Evolutionary conservation across 2,329 filamentous ascomycete genomes (phyloP).

Genomic region (Monilinia aucupariae): DNA sequence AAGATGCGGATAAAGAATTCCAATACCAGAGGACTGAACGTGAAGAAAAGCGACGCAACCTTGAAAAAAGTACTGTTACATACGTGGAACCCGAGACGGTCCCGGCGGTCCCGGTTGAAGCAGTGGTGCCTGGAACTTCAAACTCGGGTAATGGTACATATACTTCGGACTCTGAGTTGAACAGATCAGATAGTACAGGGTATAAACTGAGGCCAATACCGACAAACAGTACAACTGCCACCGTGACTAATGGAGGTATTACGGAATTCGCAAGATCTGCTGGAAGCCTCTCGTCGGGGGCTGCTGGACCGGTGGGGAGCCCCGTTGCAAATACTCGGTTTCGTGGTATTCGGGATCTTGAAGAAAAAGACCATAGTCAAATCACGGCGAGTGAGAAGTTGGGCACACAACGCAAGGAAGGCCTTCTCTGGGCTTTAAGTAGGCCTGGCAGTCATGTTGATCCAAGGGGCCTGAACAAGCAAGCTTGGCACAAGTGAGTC

Average conservation of each 20-base stretch:
- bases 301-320: slow-evolving; percentile 40
- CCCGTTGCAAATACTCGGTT: slow-evolving; percentile 59
- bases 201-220: slow-evolving; percentile 49
- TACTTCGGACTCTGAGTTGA: slow-evolving; percentile 62
- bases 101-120: slow-evolving; percentile 41
- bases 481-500: slow-evolving; percentile 95
- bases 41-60: slow-evolving; percentile 82
- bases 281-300: slow-evolving; percentile 45
- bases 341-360: slow-evolving; percentile 86
- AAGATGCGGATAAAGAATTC: slow-evolving; percentile 91
- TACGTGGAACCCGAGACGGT: slow-evolving; percentile 65
- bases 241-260: slow-evolving; percentile 31
- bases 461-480: slow-evolving; percentile 90
- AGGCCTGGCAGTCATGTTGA: slow-evolving; percentile 91
- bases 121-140: slow-evolving; percentile 34
- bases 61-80: slow-evolving; percentile 79
- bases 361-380: slow-evolving; percentile 67
- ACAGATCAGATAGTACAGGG: slow-evolving; percentile 63
- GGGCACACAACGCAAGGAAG: slow-evolving; percentile 79
- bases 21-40: slow-evolving; percentile 91
- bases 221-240: slow-evolving; percentile 39
- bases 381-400: slow-evolving; percentile 49
- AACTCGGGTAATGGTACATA: slow-evolving; percentile 36
- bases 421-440: slow-evolving; percentile 88
- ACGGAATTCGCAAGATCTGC: slow-evolving; percentile 47